A percentile compares a stretch with the other conserved stretches of the same genome.
Evolutionary conservation across 179 eudicot species (phyloP).

Genomic region (Dionaea muscipula): DNA sequence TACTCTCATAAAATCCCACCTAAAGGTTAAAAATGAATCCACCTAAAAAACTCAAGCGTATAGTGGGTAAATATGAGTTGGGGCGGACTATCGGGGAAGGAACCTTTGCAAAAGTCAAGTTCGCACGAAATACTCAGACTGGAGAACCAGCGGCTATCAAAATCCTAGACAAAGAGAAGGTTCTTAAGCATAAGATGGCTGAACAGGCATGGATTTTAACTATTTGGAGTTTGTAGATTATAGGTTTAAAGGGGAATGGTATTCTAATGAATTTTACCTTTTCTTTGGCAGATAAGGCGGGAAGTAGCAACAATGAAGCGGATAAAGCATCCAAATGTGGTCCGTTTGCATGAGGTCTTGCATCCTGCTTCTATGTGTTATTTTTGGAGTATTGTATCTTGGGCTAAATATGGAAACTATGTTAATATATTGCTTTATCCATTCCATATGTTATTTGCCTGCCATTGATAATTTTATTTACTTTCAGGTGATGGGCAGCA

Average conservation of each 20-base stretch:
- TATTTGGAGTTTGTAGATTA: not conserved
- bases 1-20: conserved; percentile 1
- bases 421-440: no score
- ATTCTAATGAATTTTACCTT: not conserved
- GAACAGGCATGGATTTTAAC: conserved; percentile 49
- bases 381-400: no score
- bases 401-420: no score
- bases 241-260: no score
- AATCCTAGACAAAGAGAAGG: conserved; percentile 87
- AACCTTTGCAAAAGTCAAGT: conserved; percentile 86
- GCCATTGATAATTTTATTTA: not conserved
- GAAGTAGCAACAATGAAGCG: conserved; percentile 94
- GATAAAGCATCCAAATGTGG: conserved; percentile 82
- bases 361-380: conserved; percentile 7
- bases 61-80: conserved; percentile 79
- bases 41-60: conserved; percentile 63
- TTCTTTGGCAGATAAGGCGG: conserved; percentile 52
- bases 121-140: conserved; percentile 75
- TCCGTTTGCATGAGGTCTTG: conserved; percentile 67
- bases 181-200: conserved; percentile 84
- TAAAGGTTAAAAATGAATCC: conserved; percentile 37
- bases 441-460: no score
- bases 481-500: conserved; percentile 89
- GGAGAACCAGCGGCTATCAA: conserved; percentile 84
- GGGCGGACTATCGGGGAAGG: conserved; percentile 99